Percentiles rank a stretch among this genome's conserved stretches.
These are phyloP conservation scores for Croton laevigatus DNA, from an alignment of 441 rosid genomes.

Conservation along the genomic window DNA sequence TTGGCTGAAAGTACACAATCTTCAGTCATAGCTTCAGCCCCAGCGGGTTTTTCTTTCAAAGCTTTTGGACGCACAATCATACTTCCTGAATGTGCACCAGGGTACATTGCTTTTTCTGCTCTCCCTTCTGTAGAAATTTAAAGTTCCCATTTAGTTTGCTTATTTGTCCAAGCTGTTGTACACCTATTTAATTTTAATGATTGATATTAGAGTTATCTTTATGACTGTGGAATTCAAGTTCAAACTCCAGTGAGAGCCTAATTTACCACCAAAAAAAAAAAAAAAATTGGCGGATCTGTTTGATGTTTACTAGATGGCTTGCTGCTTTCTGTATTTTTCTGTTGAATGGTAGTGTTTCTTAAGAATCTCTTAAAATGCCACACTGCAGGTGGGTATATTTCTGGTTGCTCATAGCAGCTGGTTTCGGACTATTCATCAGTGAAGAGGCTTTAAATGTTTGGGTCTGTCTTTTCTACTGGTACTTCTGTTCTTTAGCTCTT, in stretches of 20 bases:
- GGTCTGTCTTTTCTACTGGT: constrained; percentile 74
- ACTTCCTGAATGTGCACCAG: constrained; percentile 74
- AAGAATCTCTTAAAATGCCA: constrained; percentile 9
- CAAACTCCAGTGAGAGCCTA: too few relatives aligned
- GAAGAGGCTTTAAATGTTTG: constrained; percentile 93
- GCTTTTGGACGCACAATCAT: constrained; percentile 68
- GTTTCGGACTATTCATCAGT: constrained; percentile 79
- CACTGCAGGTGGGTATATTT: constrained; percentile 80
- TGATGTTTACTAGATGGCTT: constrained; percentile 9
- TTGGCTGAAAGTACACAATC: constrained; percentile 50
- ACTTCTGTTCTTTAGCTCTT: constrained; percentile 41
- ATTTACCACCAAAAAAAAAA: too few relatives aligned
- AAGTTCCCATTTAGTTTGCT: background rate
- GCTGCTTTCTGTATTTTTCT: constrained; percentile 5
- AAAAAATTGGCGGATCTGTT: too few relatives aligned
- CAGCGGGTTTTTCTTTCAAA: constrained; percentile 60
- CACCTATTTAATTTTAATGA: background rate
- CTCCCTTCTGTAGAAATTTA: background rate
- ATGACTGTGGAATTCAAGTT: too few relatives aligned
- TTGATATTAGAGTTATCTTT: too few relatives aligned
- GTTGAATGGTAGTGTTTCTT: constrained; percentile 13
- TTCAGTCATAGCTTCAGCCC: constrained; percentile 33
- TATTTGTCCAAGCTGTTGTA: background rate
- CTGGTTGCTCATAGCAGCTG: constrained; percentile 95
- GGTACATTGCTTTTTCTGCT: constrained; percentile 34